Evolutionary conservation across 2,329 filamentous ascomycete genomes (phyloP), one percentile per base, ranked within the genome.

Genomic region (Achaetomium macrosporum): DNA sequence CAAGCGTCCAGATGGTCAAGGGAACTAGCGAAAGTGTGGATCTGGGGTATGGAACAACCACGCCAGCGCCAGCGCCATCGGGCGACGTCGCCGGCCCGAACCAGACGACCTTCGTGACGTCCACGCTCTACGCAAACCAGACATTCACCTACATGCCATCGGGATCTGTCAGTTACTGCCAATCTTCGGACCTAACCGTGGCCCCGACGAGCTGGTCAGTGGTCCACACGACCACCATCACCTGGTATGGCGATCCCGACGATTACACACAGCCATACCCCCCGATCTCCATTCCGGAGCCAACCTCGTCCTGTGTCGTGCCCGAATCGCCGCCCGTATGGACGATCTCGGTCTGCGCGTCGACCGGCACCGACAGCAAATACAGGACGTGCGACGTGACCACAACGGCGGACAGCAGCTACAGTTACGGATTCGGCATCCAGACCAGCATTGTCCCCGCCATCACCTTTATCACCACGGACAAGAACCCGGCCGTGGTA

Each of bases 401-500:
- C 15, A 64, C 61, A 13, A 55, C 63, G 12, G 59, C 64, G 6
- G 74, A 73, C 57, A 7, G 4, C 25, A 25, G 25, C 25, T 25
- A 25, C 25, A 72, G 68, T 25, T 59, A 29, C 25, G 33, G 16
- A 11, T 63, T 54, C 6, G 52, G 53, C 8, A 9, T 12, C 5
- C 50, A 58, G 33, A 63, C 57, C 10, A 49, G 20, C 40, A 50
- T 43, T 19, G 35, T 49, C 16, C 35, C 54, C 50, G 15, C 56
- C 48, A 17, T 76, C 43, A 76, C 72, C 3, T 73, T 78, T 43
- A 62, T 76, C 47, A 79, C 76, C 2, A 79, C 77, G 3, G 77
- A 79, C 61, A 80, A 79, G 61, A 80, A 80, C 51, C 77, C 78
- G 0, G 71, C 73, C 9, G 74, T 79, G 15, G 69, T 78, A 2